Conservation (phyloP, 306 rosid genomes). For the Coriaria nepalensis region DNA sequence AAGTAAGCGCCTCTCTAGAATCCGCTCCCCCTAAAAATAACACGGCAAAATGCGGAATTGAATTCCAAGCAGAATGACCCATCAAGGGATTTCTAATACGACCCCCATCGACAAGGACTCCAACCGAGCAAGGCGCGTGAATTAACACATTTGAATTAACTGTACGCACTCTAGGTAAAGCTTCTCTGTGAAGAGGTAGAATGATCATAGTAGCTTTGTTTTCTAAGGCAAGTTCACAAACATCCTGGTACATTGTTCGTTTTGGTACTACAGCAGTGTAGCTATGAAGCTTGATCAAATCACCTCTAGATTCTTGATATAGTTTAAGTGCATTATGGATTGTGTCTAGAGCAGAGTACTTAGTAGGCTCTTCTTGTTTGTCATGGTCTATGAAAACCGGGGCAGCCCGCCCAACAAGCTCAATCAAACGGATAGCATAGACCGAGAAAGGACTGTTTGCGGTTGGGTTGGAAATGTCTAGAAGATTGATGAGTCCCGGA, state of each 20-base stretch:
- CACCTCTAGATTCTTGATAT: conserved; percentile 22
- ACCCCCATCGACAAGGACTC: conserved; percentile 55
- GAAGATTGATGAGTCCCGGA: conserved; percentile 25
- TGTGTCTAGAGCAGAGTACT: conserved; percentile 21
- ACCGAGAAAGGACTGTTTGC: conserved; percentile 24
- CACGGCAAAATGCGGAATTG: conserved; percentile 11
- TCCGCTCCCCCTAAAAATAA: conserved; percentile 74
- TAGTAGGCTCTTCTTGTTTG: conserved; percentile 23
- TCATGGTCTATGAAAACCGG: conserved; percentile 55
- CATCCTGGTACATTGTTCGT: conserved; percentile 50
- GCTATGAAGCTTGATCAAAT: conserved; percentile 19
- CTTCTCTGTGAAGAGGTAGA: conserved; percentile 27
- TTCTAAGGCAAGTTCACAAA: conserved; percentile 45
- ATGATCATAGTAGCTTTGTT: conserved; percentile 38
- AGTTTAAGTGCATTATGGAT: conserved; percentile 23
- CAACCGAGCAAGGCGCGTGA: conserved; percentile 71
- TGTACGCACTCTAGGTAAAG: not conserved
- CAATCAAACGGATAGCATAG: conserved; percentile 30
- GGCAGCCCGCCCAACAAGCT: conserved; percentile 49
- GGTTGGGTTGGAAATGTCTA: conserved; percentile 42
- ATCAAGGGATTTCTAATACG: not conserved
- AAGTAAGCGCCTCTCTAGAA: conserved; percentile 62
- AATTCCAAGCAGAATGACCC: not conserved
- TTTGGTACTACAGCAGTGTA: conserved; percentile 42
- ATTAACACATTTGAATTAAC: conserved; percentile 28